phyloP scores from a whole-genome alignment of 257 asterid species.

The Primulina tabacum region DNA sequence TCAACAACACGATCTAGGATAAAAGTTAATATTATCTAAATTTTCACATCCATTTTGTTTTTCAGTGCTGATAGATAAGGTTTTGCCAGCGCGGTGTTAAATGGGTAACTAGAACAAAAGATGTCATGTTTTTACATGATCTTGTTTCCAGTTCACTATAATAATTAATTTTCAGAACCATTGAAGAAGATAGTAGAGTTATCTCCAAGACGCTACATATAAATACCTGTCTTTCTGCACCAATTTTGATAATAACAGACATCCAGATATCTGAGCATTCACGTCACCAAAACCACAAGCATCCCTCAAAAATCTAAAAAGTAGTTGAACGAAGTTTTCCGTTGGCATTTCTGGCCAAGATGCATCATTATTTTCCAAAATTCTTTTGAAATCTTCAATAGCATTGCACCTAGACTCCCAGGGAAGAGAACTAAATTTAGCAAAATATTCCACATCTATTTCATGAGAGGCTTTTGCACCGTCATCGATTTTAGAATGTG shows the following conservation, averaged over 20 bases:
- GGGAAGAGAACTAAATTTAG: slow-evolving; percentile 50
- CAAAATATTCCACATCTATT: slow-evolving; percentile 32
- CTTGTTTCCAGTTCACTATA: slow-evolving; percentile 6
- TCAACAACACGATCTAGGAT: neutral
- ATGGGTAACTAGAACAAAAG: neutral
- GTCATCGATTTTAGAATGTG: slow-evolving; percentile 20
- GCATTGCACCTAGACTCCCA: slow-evolving; percentile 63
- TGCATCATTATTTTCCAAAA: slow-evolving; percentile 34
- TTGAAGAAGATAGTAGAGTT: neutral
- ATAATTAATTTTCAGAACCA: slow-evolving; percentile 3
- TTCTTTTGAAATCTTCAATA: slow-evolving; percentile 43
- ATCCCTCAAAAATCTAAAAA: slow-evolving; percentile 57
- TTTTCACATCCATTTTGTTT: neutral
- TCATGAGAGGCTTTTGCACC: slow-evolving; percentile 26
- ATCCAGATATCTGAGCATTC: slow-evolving; percentile 69
- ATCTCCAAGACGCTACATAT: neutral
- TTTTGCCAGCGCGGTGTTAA: neutral
- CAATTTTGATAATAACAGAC: slow-evolving; percentile 51
- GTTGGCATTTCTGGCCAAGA: slow-evolving; percentile 32
- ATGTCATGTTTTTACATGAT: neutral
- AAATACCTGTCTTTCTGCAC: slow-evolving; percentile 67
- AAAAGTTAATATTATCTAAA: neutral
- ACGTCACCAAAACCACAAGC: slow-evolving; percentile 45
- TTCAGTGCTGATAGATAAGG: neutral
- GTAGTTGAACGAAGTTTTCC: slow-evolving; percentile 33